Evolutionary conservation across 2,329 filamentous ascomycete species (phyloP), one percentile per base, ranked within the genome.

Genomic region (Rhexocercosporidium sp.): DNA sequence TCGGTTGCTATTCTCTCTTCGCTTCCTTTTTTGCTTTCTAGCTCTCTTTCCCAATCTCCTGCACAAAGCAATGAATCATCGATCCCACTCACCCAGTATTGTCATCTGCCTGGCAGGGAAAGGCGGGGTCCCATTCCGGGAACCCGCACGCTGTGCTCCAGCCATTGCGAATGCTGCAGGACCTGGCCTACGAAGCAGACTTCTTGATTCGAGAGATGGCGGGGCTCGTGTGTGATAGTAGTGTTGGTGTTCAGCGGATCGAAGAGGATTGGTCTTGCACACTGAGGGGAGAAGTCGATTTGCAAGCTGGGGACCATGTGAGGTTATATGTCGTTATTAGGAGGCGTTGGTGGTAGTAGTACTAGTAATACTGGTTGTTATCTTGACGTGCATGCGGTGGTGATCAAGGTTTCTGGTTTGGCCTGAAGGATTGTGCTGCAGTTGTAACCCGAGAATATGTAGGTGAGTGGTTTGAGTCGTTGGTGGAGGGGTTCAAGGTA

Each of bases 71-170:
- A 27, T 3, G 20, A 20, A 18, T 20, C 20, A 12, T 12, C 11
- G 20, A 37, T 29, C 16, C n/a, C 27, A 76, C 82, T 70, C 81
- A 86, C 84, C 84, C 56, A 86, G 77, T 65, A 86, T 83, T 73
- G 85, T 81, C 81, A 86, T 82, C 73, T 86, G 84, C 72, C 73
- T 76, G 53, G 69, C 73, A 34, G 81, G 81, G 67, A 81, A 82
- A 16, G 80, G 76, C 31, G 80, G 78, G 44, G 70, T 75, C 64
- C 70, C 68, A 69, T 75, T 77, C 64, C 71, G 70, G 59, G 81
- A 81, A 61, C 69, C 68, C 66, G 46, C 57, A 41, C 73, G 59
- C 64, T 70, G 68, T 66, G 67, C 59, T 64, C 68, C 68, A 63
- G 73, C 60, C 71, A 75, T 73, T 62, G 66, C 68, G 63, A 63